phyloP scores from a whole-genome alignment of 1,284 basidiomycete genomes.

The Cutaneotrichosporon daszewskae region DNA sequence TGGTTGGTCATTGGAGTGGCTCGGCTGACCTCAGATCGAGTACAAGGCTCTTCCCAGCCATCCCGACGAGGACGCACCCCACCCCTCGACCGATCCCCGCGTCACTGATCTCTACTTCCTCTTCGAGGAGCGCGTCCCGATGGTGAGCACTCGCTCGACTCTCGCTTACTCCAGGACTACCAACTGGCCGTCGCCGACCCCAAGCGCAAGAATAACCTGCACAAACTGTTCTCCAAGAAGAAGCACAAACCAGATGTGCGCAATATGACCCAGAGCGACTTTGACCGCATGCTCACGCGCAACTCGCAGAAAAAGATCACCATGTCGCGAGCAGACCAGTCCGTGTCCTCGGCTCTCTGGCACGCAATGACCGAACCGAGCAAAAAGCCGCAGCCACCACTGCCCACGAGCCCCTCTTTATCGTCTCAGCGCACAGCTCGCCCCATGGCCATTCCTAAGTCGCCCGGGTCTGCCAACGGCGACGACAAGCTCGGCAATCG shows the following conservation, averaged over 20 bases:
- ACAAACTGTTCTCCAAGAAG: conserved; percentile 43
- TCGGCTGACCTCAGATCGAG: conserved; percentile 58
- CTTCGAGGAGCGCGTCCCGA: conserved; percentile 81
- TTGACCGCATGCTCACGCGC: conserved; percentile 62
- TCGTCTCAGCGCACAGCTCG: too few relatives aligned
- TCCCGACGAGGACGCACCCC: conserved; percentile 15
- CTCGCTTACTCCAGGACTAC: too few relatives aligned
- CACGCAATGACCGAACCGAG: conserved; percentile 18
- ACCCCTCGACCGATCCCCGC: conserved; percentile 49
- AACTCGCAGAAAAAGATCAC: conserved; percentile 27
- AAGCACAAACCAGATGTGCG: conserved; percentile 52
- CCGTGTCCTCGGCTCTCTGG: conserved; percentile 25
- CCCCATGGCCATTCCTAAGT: too few relatives aligned
- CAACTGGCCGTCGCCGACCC: conserved; percentile 62
- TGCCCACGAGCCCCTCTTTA: conserved; percentile 9
- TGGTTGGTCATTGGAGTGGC: conserved; percentile 56
- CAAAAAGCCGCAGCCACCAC: not conserved
- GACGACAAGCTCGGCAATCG: conserved; percentile 61
- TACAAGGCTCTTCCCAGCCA: conserved; percentile 57
- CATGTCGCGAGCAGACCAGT: conserved; percentile 17
- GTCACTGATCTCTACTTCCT: conserved; percentile 60
- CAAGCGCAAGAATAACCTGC: conserved; percentile 41
- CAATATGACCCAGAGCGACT: conserved; percentile 51
- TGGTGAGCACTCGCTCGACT: too few relatives aligned
- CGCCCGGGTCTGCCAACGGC: conserved; percentile 1